These are phyloP conservation scores for Ambispora gerdemannii DNA, from an alignment of 192 early-diverging fungal species.

Conservation along the genomic window DNA sequence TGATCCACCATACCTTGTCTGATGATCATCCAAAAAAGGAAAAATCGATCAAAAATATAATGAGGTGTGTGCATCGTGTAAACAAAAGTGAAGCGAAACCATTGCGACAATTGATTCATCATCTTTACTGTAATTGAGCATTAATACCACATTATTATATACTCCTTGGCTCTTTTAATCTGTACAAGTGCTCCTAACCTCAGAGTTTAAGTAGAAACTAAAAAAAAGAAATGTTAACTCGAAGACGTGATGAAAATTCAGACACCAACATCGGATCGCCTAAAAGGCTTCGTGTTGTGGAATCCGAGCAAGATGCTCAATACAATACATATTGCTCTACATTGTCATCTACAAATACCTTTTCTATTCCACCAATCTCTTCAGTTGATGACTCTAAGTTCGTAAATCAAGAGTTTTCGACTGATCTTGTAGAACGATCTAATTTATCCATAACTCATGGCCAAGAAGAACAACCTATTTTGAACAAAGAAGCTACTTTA, in stretches of 20 bases:
- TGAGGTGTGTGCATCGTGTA: too few relatives aligned
- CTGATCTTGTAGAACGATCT: background rate
- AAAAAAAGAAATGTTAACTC: conserved; percentile 11
- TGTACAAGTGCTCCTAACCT: too few relatives aligned
- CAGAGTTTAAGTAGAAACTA: too few relatives aligned
- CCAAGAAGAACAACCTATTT: background rate
- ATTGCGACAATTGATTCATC: too few relatives aligned
- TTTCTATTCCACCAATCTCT: conserved; percentile 13
- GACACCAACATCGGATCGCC: conserved; percentile 1
- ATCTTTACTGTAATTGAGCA: too few relatives aligned
- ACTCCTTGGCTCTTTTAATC: too few relatives aligned
- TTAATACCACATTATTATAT: too few relatives aligned
- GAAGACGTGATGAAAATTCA: conserved; percentile 25
- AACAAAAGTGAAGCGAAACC: too few relatives aligned
- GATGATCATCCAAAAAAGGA: too few relatives aligned
- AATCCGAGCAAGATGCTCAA: conserved; percentile 21
- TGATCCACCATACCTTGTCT: too few relatives aligned
- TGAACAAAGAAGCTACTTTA: background rate
- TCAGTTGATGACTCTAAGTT: conserved; percentile 1
- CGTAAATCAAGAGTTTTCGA: conserved; percentile 16
- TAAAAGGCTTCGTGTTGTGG: conserved; percentile 16
- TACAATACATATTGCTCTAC: background rate
- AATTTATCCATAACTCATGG: background rate
- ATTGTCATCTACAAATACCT: conserved; percentile 13
- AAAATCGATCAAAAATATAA: too few relatives aligned